A percentile compares a stretch with the other conserved stretches of the same genome.
These are phyloP conservation scores for Clarireedia paspali DNA, from an alignment of 2,329 filamentous ascomycete species.

Conservation along the genomic window DNA sequence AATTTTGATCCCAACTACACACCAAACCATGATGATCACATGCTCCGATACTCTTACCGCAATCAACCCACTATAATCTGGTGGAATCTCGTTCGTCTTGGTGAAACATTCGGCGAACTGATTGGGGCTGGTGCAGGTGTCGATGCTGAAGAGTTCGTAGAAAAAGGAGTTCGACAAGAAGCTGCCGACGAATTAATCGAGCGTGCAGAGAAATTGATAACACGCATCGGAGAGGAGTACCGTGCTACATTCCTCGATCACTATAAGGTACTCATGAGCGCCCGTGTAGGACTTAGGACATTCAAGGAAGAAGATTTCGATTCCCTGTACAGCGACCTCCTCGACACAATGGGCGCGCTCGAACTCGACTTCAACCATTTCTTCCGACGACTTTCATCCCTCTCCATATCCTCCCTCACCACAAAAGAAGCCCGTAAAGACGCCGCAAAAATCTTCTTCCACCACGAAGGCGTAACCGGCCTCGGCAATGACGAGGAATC, in stretches of 20 bases:
- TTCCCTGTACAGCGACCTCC: constrained; percentile 67
- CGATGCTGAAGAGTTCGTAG: constrained; percentile 64
- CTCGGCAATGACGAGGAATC: constrained; percentile 51
- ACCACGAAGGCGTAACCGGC: constrained; percentile 59
- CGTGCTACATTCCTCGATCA: constrained; percentile 80
- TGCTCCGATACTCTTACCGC: constrained; percentile 81
- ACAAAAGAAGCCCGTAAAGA: constrained; percentile 56
- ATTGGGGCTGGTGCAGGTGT: constrained; percentile 68
- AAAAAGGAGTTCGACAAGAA: constrained; percentile 64
- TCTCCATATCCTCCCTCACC: constrained; percentile 56
- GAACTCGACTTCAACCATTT: constrained; percentile 93
- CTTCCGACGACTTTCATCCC: constrained; percentile 67
- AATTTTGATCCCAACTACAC: constrained; percentile 93
- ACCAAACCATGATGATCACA: constrained; percentile 90
- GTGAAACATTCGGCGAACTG: constrained; percentile 81
- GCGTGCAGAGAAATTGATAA: constrained; percentile 78
- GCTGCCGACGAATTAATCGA: constrained; percentile 62
- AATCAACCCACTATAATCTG: constrained; percentile 96
- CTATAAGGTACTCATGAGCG: constrained; percentile 79
- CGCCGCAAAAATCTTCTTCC: constrained; percentile 71
- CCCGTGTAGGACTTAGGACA: constrained; percentile 66
- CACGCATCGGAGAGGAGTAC: constrained; percentile 76
- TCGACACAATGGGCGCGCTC: constrained; percentile 73
- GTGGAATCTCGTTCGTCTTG: constrained; percentile 94
- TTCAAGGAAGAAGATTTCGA: constrained; percentile 71